Conservation (phyloP, 2,329 filamentous ascomycete genomes). For the Coleophoma cylindrospora region DNA sequence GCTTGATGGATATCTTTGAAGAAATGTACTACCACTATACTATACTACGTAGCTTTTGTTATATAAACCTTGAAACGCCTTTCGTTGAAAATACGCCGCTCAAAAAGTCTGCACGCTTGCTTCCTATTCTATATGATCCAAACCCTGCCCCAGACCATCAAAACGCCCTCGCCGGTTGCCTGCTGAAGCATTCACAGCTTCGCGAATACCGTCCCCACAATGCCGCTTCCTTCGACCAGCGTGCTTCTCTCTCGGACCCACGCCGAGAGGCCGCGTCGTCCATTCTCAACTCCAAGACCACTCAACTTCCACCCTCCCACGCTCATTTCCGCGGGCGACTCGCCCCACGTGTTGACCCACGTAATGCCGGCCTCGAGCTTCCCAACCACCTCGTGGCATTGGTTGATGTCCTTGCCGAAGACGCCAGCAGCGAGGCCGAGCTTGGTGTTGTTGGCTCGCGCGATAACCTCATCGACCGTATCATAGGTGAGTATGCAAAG, state of each 20-base stretch:
- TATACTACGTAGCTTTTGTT: too few relatives aligned
- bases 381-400: conserved; percentile 66
- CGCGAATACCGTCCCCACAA: conserved; percentile 67
- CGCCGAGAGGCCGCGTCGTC: conserved; percentile 69
- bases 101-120: too few relatives aligned
- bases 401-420: conserved; percentile 70
- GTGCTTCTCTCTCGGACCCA: conserved; percentile 89
- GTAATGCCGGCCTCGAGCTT: conserved; percentile 80
- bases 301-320: conserved; percentile 92
- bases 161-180: neutral
- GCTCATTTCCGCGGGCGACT: conserved; percentile 85
- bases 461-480: conserved; percentile 63
- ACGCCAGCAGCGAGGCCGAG: conserved; percentile 81
- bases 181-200: conserved; percentile 36
- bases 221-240: conserved; percentile 69
- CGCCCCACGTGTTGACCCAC: conserved; percentile 94
- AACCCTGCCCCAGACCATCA: too few relatives aligned
- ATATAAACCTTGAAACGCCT: too few relatives aligned
- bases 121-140: too few relatives aligned
- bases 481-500: conserved; percentile 76
- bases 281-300: conserved; percentile 84
- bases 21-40: too few relatives aligned
- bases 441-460: conserved; percentile 69
- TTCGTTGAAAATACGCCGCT: too few relatives aligned
- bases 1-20: too few relatives aligned